Evolutionary conservation across 208 protist species (phyloP).

Genomic region (Trypanosoma congolense): DNA sequence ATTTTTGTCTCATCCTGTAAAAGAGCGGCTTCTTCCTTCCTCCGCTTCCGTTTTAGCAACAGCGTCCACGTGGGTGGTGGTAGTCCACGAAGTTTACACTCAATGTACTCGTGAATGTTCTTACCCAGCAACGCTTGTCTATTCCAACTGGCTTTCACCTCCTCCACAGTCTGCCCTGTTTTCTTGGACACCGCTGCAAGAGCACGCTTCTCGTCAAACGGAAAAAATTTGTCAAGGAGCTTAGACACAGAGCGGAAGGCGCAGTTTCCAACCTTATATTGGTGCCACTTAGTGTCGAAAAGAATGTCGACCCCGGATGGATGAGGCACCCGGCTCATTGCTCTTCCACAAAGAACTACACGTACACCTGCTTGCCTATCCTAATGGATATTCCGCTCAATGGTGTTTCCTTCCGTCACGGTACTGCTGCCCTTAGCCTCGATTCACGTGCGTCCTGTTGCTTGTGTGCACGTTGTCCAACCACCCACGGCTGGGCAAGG

Average conservation of each 20-base stretch:
- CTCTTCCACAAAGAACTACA: background rate
- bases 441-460: too few species aligned
- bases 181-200: constrained; percentile 61
- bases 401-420: too few species aligned
- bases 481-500: too few species aligned
- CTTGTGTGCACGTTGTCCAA: too few species aligned
- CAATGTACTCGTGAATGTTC: constrained; percentile 86
- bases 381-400: too few species aligned
- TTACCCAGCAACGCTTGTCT: constrained; percentile 83
- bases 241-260: constrained; percentile 76
- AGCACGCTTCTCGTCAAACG: constrained; percentile 76
- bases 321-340: constrained; percentile 48
- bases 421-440: too few species aligned
- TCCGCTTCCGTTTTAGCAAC: constrained; percentile 32
- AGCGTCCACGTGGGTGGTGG: constrained; percentile 64
- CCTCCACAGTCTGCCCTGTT: constrained; percentile 48
- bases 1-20: background rate
- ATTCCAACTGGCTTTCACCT: constrained; percentile 56
- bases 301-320: constrained; percentile 54
- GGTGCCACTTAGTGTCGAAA: constrained; percentile 81
- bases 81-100: constrained; percentile 53
- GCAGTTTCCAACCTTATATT: constrained; percentile 64
- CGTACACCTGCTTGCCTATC: background rate
- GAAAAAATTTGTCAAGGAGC: constrained; percentile 79
- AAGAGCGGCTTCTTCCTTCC: constrained; percentile 6